A percentile compares a stretch with the other conserved stretches of the same genome.
Evolutionary conservation across 345 rosid species (phyloP).

Genomic region (Firmiana major): DNA sequence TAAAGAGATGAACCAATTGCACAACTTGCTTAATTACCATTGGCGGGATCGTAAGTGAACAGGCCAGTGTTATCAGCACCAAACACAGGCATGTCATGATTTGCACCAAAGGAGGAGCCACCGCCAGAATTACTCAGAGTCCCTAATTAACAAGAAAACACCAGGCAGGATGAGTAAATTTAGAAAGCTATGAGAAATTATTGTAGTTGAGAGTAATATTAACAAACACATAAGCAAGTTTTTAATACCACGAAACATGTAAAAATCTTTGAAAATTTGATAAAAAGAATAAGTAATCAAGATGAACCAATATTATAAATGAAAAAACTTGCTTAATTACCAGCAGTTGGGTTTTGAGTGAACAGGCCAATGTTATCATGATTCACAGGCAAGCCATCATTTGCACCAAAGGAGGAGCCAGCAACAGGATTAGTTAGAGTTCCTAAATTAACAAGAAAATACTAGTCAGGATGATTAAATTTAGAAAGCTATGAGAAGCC

Average conservation of each 20-base stretch:
- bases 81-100: neutral
- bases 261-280: neutral
- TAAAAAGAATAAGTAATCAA: neutral
- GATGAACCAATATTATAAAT: neutral
- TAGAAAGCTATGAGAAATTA: neutral
- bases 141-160: too few relatives aligned
- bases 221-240: neutral
- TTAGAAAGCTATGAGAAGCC: neutral
- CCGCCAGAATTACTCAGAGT: too few relatives aligned
- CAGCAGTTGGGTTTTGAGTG: too few relatives aligned
- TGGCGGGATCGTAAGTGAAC: neutral
- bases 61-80: neutral
- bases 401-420: neutral
- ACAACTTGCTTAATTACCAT: neutral
- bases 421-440: too few relatives aligned
- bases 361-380: neutral
- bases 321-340: neutral
- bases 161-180: too few relatives aligned
- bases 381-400: neutral
- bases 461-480: neutral
- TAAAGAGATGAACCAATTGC: neutral
- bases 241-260: neutral
- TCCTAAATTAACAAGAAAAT: too few relatives aligned
- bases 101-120: neutral
- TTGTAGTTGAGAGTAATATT: neutral